phyloP scores from a whole-genome alignment of 2,329 filamentous ascomycete species.

The Eutypa lata region DNA sequence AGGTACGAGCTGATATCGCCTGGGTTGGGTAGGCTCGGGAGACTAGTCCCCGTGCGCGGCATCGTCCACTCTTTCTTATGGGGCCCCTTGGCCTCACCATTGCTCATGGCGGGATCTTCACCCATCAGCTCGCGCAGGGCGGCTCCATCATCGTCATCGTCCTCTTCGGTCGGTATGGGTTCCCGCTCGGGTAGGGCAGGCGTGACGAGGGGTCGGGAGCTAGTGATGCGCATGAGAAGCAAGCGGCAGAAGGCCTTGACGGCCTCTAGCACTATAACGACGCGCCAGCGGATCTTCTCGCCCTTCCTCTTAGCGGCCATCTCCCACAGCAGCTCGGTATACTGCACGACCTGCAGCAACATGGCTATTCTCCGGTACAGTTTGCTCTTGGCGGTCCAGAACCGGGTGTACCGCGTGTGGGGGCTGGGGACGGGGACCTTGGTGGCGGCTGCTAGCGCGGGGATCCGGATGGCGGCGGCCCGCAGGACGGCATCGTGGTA shows the following conservation, averaged over 20 bases:
- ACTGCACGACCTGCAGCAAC: conserved; percentile 84
- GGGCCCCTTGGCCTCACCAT: conserved; percentile 42
- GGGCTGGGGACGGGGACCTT: conserved; percentile 50
- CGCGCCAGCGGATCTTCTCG: conserved; percentile 79
- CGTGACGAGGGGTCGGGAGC: conserved; percentile 75
- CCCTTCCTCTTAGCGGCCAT: conserved; percentile 89
- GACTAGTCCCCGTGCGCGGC: conserved; percentile 85
- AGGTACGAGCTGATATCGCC: conserved; percentile 85
- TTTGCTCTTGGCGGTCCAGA: conserved; percentile 60
- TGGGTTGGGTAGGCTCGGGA: conserved; percentile 78
- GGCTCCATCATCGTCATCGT: conserved; percentile 38
- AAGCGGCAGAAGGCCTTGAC: conserved; percentile 84
- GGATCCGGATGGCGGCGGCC: conserved; percentile 59
- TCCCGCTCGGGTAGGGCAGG: conserved; percentile 86
- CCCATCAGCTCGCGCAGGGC: conserved; percentile 29
- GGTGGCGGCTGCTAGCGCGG: conserved; percentile 53
- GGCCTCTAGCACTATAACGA: conserved; percentile 79
- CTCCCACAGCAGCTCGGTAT: conserved; percentile 94
- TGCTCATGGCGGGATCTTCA: conserved; percentile 34
- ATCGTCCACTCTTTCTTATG: conserved; percentile 73
- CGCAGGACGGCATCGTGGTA: conserved; percentile 89
- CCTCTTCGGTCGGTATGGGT: conserved; percentile 59
- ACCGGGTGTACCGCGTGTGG: conserved; percentile 64
- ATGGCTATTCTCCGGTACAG: conserved; percentile 80
- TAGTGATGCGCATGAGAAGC: conserved; percentile 76